Evolutionary conservation across 2,329 filamentous ascomycete species (phyloP).

Genomic region (Rutstroemia sydowiana): DNA sequence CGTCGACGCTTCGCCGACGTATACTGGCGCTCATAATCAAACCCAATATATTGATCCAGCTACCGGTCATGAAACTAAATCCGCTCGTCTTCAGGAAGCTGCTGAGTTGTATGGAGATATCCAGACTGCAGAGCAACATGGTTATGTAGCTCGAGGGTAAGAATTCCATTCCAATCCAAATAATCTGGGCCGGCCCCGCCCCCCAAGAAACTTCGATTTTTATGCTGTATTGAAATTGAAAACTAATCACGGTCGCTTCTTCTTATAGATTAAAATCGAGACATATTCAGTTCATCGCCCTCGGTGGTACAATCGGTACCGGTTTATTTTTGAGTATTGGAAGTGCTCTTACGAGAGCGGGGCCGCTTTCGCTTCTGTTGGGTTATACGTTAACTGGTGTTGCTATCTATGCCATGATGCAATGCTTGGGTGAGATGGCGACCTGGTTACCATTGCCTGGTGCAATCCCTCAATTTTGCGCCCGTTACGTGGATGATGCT

Average conservation of each 20-base stretch:
- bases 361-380: constrained; percentile 44
- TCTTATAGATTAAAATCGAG: constrained; percentile 33
- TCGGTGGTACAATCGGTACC: constrained; percentile 50
- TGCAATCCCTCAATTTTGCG: constrained; percentile 41
- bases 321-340: constrained; percentile 49
- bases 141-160: constrained; percentile 43
- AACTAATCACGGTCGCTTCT: neutral
- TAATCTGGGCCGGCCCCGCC: neutral
- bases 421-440: constrained; percentile 45
- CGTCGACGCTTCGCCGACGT: constrained; percentile 17
- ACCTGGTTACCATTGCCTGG: constrained; percentile 46
- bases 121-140: constrained; percentile 42
- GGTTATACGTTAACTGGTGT: constrained; percentile 46
- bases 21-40: constrained; percentile 15
- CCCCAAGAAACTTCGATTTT: too few species aligned
- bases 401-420: constrained; percentile 42
- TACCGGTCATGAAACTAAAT: constrained; percentile 25
- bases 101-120: constrained; percentile 45
- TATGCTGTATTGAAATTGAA: neutral
- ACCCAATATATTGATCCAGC: constrained; percentile 19
- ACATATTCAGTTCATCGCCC: constrained; percentile 52
- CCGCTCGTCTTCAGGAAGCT: constrained; percentile 37
- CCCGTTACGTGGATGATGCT: constrained; percentile 40
- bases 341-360: constrained; percentile 44
- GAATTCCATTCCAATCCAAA: constrained; percentile 14